phyloP scores from a whole-genome alignment of 352 stramenopile species.

The Peronosclerospora sorghi region DNA sequence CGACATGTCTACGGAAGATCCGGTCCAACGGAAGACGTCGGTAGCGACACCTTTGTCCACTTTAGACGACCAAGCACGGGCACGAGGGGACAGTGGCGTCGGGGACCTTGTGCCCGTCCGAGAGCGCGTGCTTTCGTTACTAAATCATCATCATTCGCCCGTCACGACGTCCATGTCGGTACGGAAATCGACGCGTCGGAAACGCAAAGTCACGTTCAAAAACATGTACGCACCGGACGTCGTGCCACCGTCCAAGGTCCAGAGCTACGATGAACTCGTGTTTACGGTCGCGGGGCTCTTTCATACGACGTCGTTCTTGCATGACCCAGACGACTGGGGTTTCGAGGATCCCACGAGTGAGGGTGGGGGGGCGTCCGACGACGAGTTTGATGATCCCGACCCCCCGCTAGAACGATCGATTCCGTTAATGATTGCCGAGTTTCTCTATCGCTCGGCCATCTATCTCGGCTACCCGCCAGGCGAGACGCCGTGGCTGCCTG shows the following conservation, averaged over 20 bases:
- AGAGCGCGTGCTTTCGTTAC: background rate
- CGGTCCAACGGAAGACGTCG: slow-evolving; percentile 17
- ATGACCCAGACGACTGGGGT: slow-evolving; percentile 32
- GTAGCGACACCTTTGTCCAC: slow-evolving; percentile 1
- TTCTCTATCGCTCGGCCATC: slow-evolving; percentile 59
- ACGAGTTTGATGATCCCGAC: slow-evolving; percentile 16
- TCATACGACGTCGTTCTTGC: slow-evolving; percentile 43
- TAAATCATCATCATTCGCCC: slow-evolving; percentile 3
- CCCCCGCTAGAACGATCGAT: slow-evolving; percentile 46
- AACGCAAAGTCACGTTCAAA: slow-evolving; percentile 41
- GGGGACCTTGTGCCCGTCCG: background rate
- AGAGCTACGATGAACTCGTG: slow-evolving; percentile 50
- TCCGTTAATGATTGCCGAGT: slow-evolving; percentile 71
- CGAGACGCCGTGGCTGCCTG: slow-evolving; percentile 44
- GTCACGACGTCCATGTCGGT: slow-evolving; percentile 10
- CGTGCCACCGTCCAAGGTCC: slow-evolving; percentile 19
- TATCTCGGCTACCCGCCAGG: slow-evolving; percentile 43
- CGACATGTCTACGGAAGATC: slow-evolving; percentile 9
- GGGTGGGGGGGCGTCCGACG: background rate
- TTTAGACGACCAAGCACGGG: background rate
- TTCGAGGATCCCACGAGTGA: slow-evolving; percentile 4
- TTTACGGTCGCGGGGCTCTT: slow-evolving; percentile 46
- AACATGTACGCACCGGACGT: slow-evolving; percentile 30
- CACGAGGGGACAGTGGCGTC: background rate
- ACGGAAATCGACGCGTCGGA: slow-evolving; percentile 7